Base-by-base conservation (phyloP, 345 rosid species). In the Gossypium mustelinum region DNA sequence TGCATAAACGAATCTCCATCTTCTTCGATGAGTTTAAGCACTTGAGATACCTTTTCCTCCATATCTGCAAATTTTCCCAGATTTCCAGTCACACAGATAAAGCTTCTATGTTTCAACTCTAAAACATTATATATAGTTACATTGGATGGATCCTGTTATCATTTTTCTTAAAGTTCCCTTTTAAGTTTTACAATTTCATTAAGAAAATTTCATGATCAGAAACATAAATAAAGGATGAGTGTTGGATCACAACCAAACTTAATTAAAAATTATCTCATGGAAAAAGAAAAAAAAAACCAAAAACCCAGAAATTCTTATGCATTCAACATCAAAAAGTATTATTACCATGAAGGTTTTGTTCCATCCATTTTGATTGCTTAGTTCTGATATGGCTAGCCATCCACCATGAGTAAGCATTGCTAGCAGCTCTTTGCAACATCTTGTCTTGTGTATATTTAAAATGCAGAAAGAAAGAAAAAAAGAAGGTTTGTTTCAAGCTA, bases 331-430 rank as follows among this genome's bases (percentile, higher is more conserved):
- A 52, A 52, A 3, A 52, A 22, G 25, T 51, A 51, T 2, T 16
- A 17, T 0, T 77, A 94, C 97, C 98, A 87, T 86, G 94, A 72
- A 94, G 97, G 78, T 91, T 92, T 82, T 92, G 97, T 54, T 94
- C 98, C 79, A 94, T 83, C 98, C 98, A 92, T 92, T 91, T 92
- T 3, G 98, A 91, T 82, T 94, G 98, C 85, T 94, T 94, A 14
- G 97, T 94, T 67, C 98, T 87, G 79, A 94, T 86, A 55, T 94
- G 98, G 77, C 98, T 94, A 4, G 95, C 98, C 97, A 94, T 88
- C 98, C 98, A 92, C 98, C 98, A 92, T 68, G 95, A 94, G 79
- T 92, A 94, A 0, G 98, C 97, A 87, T 92, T 92, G 84, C 88
- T 89, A 25, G 97, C 98, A 80, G 97, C 97, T 80, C 98, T 88